Evolutionary conservation across 2,329 filamentous ascomycete genomes (phyloP).

Genomic region (Xylaria sp.): DNA sequence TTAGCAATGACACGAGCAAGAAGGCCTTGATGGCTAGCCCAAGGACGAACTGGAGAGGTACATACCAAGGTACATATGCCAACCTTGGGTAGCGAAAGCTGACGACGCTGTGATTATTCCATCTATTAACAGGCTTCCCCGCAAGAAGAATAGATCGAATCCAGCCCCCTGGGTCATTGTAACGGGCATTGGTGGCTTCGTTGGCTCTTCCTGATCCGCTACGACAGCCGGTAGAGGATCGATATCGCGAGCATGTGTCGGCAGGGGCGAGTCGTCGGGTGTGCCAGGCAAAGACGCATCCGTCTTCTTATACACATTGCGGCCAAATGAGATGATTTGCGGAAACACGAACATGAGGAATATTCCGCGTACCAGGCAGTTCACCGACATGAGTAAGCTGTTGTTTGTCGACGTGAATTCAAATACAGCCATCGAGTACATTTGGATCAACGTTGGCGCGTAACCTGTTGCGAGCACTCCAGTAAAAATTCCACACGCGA

Average conservation of each 20-base stretch:
- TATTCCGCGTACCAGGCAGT: constrained; percentile 29
- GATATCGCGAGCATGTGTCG: constrained; percentile 30
- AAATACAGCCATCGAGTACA: constrained; percentile 35
- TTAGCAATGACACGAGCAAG: neutral
- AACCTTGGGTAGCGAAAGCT: constrained; percentile 32
- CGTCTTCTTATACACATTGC: constrained; percentile 24
- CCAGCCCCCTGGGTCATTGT: constrained; percentile 28
- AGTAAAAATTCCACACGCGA: constrained; percentile 33
- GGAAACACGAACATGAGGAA: constrained; percentile 39
- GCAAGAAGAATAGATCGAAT: constrained; percentile 36
- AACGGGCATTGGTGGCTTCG: constrained; percentile 26
- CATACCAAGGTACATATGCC: constrained; percentile 38
- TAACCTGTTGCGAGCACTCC: constrained; percentile 35
- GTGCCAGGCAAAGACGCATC: constrained; percentile 6
- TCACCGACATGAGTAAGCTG: constrained; percentile 33
- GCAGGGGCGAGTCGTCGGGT: constrained; percentile 25
- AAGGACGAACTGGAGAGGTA: no score
- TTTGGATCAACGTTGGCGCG: constrained; percentile 34
- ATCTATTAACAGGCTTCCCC: constrained; percentile 35
- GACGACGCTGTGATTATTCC: constrained; percentile 32
- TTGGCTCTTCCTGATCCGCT: constrained; percentile 30
- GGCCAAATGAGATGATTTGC: constrained; percentile 33
- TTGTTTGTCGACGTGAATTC: constrained; percentile 32
- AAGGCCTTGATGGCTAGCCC: no score
- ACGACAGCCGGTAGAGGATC: constrained; percentile 22